phyloP scores from a whole-genome alignment of 1,139 yeast species.

The Blastobotrys indianensis region DNA sequence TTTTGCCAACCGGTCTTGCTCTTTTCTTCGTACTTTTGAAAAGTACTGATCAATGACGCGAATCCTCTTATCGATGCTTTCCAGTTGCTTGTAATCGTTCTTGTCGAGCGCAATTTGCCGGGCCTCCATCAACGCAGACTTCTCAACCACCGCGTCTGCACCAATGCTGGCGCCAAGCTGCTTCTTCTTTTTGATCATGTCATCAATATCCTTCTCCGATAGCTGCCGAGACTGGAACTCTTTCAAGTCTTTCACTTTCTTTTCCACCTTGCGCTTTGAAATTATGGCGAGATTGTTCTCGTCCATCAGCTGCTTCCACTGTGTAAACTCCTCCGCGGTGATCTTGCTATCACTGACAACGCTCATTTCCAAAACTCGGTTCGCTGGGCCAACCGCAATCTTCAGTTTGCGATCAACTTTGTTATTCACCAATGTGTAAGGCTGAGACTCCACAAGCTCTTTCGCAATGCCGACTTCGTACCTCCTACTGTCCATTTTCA shows the following conservation, averaged over 20 bases:
- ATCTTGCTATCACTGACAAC: conserved; percentile 74
- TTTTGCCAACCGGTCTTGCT: conserved; percentile 44
- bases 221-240: conserved; percentile 59
- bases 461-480: conserved; percentile 83
- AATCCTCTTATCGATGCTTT: conserved; percentile 50
- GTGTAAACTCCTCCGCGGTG: conserved; percentile 62
- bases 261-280: conserved; percentile 57
- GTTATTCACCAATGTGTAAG: conserved; percentile 43
- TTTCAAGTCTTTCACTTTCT: conserved; percentile 56
- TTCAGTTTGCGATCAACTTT: conserved; percentile 36
- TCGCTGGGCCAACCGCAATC: conserved; percentile 66
- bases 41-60: conserved; percentile 18
- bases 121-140: conserved; percentile 67
- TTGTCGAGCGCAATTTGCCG: conserved; percentile 71
- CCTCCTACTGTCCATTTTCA: conserved; percentile 71
- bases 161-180: conserved; percentile 54
- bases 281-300: conserved; percentile 59
- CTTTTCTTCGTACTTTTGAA: conserved; percentile 8
- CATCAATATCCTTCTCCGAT: conserved; percentile 71
- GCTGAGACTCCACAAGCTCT: conserved; percentile 55
- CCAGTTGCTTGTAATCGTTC: conserved; percentile 47
- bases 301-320: conserved; percentile 56
- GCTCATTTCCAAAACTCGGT: conserved; percentile 65
- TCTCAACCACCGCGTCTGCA: conserved; percentile 73
- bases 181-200: conserved; percentile 69